Percentiles rank a stretch among this genome's conserved stretches.
These are phyloP conservation scores for Lodderomyces elongisporus DNA, from an alignment of 1,139 yeast genomes.

Conservation along the genomic window DNA sequence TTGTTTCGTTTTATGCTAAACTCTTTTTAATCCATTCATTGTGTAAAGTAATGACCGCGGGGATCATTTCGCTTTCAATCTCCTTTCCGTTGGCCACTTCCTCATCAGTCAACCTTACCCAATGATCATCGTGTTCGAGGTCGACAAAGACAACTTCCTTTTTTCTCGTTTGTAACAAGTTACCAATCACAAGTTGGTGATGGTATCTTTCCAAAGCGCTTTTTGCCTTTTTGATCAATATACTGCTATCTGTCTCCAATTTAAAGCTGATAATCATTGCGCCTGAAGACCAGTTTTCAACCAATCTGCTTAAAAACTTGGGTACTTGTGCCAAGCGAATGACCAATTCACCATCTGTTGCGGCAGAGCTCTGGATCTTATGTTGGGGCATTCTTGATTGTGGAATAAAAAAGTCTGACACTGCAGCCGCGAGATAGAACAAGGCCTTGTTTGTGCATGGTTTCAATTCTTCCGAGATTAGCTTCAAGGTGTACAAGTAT, in stretches of 20 bases:
- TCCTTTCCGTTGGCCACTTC: conserved; percentile 42
- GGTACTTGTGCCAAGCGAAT: conserved; percentile 95
- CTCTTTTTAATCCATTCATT: conserved; percentile 46
- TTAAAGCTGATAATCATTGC: conserved; percentile 95
- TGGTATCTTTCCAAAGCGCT: conserved; percentile 78
- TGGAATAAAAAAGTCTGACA: conserved; percentile 92
- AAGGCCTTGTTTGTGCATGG: conserved; percentile 52
- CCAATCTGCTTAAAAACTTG: conserved; percentile 80
- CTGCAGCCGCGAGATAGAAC: conserved; percentile 95
- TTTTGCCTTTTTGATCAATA: conserved; percentile 69
- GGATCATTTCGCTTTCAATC: conserved; percentile 74
- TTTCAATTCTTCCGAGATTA: conserved; percentile 58
- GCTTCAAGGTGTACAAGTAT: conserved; percentile 75
- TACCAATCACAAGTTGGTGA: conserved; percentile 94
- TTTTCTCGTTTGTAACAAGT: conserved; percentile 83
- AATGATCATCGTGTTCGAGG: conserved; percentile 36
- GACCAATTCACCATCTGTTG: conserved; percentile 61
- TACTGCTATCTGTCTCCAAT: conserved; percentile 76
- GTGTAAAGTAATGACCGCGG: conserved; percentile 64
- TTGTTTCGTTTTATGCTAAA: neutral
- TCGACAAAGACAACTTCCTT: conserved; percentile 83
- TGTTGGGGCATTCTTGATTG: conserved; percentile 82
- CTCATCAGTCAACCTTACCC: conserved; percentile 49
- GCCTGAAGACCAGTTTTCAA: conserved; percentile 90
- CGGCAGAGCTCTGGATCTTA: conserved; percentile 74